Conservation (phyloP, 2,329 filamentous ascomycete genomes). For the Arthrinium puccinioides region DNA sequence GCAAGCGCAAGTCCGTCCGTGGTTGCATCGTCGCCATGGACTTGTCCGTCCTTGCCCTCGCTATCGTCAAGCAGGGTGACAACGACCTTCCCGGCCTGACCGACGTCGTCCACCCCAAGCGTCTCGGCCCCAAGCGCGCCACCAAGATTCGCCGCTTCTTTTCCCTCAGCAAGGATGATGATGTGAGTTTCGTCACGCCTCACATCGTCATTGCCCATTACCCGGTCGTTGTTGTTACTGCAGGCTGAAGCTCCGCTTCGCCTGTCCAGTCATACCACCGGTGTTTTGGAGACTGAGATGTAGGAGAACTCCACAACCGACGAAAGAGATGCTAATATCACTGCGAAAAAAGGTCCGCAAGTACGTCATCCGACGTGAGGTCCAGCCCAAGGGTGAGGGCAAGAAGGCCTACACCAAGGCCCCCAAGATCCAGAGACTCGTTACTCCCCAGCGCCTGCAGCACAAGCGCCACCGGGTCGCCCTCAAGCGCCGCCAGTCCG, state of each 20-base stretch:
- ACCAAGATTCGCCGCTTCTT: constrained; percentile 99
- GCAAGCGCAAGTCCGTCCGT: constrained; percentile 98
- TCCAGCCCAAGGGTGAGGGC: constrained; percentile 95
- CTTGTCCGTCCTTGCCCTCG: constrained; percentile 87
- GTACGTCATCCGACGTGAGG: constrained; percentile 98
- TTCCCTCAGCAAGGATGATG: constrained; percentile 99
- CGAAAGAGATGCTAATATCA: constrained; percentile 3
- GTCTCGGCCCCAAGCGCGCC: constrained; percentile 97
- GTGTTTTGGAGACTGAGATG: constrained; percentile 28
- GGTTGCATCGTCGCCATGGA: constrained; percentile 98
- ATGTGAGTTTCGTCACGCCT: constrained; percentile 74
- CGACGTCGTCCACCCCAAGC: constrained; percentile 97
- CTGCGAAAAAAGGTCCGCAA: constrained; percentile 70
- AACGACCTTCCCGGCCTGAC: constrained; percentile 90
- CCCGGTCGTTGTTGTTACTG: constrained; percentile 44
- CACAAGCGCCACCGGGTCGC: constrained; percentile 98
- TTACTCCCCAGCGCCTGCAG: constrained; percentile 98
- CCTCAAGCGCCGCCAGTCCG: constrained; percentile 95
- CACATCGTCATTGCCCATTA: constrained; percentile 67
- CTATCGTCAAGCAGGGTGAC: constrained; percentile 98
- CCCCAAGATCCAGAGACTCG: constrained; percentile 98
- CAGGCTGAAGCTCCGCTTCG: constrained; percentile 23
- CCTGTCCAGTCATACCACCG: constrained; percentile 38
- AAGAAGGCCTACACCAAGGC: constrained; percentile 99
- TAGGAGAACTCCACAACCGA: constrained; percentile 8